phyloP scores from a whole-genome alignment of 352 stramenopile species.

The Pythium pyrilobum region DNA sequence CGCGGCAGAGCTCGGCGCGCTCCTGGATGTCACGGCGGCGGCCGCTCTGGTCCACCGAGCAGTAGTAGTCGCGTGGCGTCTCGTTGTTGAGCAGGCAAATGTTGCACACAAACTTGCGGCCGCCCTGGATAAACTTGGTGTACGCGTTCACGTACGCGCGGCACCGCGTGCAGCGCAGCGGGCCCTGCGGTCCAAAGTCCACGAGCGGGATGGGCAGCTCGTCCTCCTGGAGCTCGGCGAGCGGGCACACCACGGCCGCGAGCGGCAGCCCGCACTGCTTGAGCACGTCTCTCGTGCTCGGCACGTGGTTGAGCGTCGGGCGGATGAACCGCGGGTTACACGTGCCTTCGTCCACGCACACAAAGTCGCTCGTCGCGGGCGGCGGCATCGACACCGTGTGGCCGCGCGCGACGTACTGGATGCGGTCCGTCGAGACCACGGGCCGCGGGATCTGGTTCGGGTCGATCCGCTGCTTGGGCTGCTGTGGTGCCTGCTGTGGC shows the following conservation, averaged over 20 bases:
- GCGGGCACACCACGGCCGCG: conserved; percentile 75
- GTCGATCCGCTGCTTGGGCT: conserved; percentile 79
- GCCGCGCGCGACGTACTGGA: conserved; percentile 72
- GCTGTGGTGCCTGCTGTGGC: conserved; percentile 5
- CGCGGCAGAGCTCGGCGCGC: conserved; percentile 70
- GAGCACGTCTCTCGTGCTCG: conserved; percentile 61
- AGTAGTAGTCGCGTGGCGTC: conserved; percentile 83
- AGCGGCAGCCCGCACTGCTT: conserved; percentile 78
- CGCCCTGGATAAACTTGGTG: conserved; percentile 82
- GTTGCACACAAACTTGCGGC: conserved; percentile 87
- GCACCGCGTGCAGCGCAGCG: conserved; percentile 81
- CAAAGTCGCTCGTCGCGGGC: conserved; percentile 68
- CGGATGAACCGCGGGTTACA: conserved; percentile 89
- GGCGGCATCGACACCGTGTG: conserved; percentile 83
- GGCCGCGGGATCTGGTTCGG: conserved; percentile 85
- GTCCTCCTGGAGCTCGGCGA: conserved; percentile 76
- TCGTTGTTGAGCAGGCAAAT: conserved; percentile 84
- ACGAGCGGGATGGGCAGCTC: conserved; percentile 81
- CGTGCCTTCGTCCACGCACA: conserved; percentile 81
- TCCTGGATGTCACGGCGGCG: conserved; percentile 76
- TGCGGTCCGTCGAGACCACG: conserved; percentile 51
- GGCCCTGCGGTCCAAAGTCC: conserved; percentile 77
- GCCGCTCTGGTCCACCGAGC: conserved; percentile 82
- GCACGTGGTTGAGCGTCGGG: conserved; percentile 82
- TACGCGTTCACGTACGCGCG: conserved; percentile 86